Base-by-base conservation (phyloP, 73 alveolate species). In the Durusdinium trenchii region DNA sequence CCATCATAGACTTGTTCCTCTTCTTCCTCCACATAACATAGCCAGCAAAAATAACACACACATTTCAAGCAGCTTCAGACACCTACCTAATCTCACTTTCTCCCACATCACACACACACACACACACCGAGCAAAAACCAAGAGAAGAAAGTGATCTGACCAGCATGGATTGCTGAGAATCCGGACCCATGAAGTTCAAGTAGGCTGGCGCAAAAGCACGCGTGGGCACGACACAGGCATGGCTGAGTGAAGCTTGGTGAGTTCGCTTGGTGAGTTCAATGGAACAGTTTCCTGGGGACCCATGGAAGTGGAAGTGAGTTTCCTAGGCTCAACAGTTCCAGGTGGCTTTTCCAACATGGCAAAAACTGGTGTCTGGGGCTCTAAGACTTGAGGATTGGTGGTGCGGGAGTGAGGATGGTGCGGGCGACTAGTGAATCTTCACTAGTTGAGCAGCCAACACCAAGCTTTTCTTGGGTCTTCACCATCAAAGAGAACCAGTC, bases 161-260 rank as follows among this genome's bases (percentile, higher is more conserved):
- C 36, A 35, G 10, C 6, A 14, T 10, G 51, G 38, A 18, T 0
- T 52, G 57, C 95, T 47, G 51, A 67, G 97, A 30, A 3, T 4
- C 43, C 92, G 52, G 45, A 14, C 97, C 97, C 97, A 90, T 90
- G 87, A 90, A 90, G 87, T 64, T 90, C 87, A 90, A 50, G 54
- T 90, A 90, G 75, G 87, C 97, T 90, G 95, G 46, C 50, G 64
- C 18, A 46, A 45, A 20, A n/a, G 43, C 62, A 1, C 3, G 89
- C 85, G 18, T 16, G 26, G 32, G n/a, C 28, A 64, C 79, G 36
- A 16, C 10, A 30, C 36, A 64, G 36, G 79, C n/a, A 30, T 1
- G 79, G 79, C 79, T 43, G 2, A 32, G 7, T 64, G 10, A 64
- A 18, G 69, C 32, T 57, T 23, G 69, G 23, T 12, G 69, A 57